Evolutionary conservation across 2,329 filamentous ascomycete species (phyloP).

Genomic region (Colletotrichum zoysiae): DNA sequence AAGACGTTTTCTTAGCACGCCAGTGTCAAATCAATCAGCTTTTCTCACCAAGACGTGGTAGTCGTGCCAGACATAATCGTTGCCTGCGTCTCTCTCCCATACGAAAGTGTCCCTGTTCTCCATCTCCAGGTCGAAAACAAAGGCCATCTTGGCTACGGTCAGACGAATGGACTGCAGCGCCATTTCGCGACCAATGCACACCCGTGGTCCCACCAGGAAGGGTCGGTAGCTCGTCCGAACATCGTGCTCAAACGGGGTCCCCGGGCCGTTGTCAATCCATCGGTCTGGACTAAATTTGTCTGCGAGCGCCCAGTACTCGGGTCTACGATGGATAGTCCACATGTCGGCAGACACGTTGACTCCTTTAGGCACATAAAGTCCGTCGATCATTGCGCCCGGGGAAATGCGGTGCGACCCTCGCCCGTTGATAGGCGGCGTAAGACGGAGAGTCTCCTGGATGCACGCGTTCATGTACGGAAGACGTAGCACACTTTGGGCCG

Average conservation of each 20-base stretch:
- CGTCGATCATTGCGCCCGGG: conserved; percentile 1
- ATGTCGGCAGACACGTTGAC: conserved; percentile 27
- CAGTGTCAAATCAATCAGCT: not conserved
- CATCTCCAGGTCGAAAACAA: conserved; percentile 14
- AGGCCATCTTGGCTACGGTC: conserved; percentile 25
- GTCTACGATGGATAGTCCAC: conserved; percentile 53
- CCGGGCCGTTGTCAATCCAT: conserved; percentile 49
- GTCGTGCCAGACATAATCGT: conserved; percentile 30
- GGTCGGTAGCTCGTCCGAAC: conserved; percentile 29
- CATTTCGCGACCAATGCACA: conserved; percentile 35
- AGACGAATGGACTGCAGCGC: conserved; percentile 28
- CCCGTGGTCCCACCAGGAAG: conserved; percentile 21
- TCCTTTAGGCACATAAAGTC: conserved; percentile 19
- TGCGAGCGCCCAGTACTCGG: conserved; percentile 56
- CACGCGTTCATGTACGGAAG: conserved; percentile 54
- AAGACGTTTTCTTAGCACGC: not conserved
- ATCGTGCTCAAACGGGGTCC: conserved; percentile 22
- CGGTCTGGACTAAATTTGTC: conserved; percentile 62
- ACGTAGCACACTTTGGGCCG: conserved; percentile 2
- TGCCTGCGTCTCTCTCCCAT: conserved; percentile 31
- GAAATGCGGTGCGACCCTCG: conserved; percentile 20
- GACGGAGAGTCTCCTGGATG: conserved; percentile 67
- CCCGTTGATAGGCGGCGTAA: conserved; percentile 61
- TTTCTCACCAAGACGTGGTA: not conserved
- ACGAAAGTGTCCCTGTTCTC: conserved; percentile 9